Percentiles rank a stretch among this genome's conserved stretches.
Conservation (phyloP, 345 rosid species). For the Lenwebbia sp. region DNA sequence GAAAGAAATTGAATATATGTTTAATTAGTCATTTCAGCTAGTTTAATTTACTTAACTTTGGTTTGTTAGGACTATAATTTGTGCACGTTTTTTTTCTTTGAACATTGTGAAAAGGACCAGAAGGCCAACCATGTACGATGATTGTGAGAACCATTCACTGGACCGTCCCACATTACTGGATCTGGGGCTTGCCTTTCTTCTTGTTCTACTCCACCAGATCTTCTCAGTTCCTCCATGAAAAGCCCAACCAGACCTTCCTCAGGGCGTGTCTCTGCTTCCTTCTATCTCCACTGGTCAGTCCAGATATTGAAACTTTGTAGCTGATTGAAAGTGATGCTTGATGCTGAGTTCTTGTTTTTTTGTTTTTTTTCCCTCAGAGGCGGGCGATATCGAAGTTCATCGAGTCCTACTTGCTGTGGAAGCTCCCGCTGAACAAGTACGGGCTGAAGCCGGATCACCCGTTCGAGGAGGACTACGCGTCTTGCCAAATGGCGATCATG, state of each 20-base stretch:
- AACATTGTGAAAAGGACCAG: slow-evolving; percentile 12
- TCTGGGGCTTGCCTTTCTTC: slow-evolving; percentile 68
- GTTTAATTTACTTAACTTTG: neutral
- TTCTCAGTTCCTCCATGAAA: slow-evolving; percentile 45
- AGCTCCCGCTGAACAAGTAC: slow-evolving; percentile 34
- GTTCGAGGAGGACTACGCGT: slow-evolving; percentile 46
- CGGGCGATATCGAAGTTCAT: slow-evolving; percentile 35
- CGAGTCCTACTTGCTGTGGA: slow-evolving; percentile 45
- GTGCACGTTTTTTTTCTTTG: neutral
- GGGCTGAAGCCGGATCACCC: slow-evolving; percentile 52
- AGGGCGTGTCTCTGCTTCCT: slow-evolving; percentile 25
- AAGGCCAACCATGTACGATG: slow-evolving; percentile 51
- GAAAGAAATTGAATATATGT: neutral
- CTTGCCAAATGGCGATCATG: slow-evolving; percentile 52
- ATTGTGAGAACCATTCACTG: slow-evolving; percentile 51
- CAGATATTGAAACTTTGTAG: neutral
- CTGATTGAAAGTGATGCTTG: neutral
- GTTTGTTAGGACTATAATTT: neutral
- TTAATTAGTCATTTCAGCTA: neutral
- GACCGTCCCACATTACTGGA: slow-evolving; percentile 46
- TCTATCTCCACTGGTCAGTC: slow-evolving; percentile 37
- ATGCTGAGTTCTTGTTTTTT: neutral
- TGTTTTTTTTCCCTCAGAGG: slow-evolving; percentile 12
- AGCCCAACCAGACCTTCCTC: slow-evolving; percentile 32
- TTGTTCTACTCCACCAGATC: slow-evolving; percentile 53